Evolutionary conservation across 371 early-diverging fungal genomes (phyloP).

Genomic region (Smittium culicis): DNA sequence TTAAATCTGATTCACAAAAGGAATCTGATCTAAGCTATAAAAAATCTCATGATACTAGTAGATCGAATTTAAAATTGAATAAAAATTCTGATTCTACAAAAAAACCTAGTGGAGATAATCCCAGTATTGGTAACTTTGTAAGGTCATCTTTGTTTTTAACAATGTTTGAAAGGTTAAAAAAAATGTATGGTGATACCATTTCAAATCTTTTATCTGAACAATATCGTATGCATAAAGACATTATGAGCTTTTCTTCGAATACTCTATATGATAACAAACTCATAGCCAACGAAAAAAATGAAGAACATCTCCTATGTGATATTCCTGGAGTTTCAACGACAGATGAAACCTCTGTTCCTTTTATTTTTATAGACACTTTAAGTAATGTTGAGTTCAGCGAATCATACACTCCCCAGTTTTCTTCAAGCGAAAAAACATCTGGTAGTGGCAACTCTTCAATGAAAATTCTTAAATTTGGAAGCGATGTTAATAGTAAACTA

Average conservation of each 20-base stretch:
- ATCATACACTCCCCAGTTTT: too few species aligned
- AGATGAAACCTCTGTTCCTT: slow-evolving; percentile 9
- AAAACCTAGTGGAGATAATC: too few species aligned
- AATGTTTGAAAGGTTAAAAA: slow-evolving; percentile 58
- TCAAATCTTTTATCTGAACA: slow-evolving; percentile 62
- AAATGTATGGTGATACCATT: slow-evolving; percentile 39
- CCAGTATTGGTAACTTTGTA: too few species aligned
- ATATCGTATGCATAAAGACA: slow-evolving; percentile 76
- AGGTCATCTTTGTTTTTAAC: slow-evolving; percentile 33
- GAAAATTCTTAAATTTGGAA: slow-evolving; percentile 38
- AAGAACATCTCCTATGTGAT: slow-evolving; percentile 46
- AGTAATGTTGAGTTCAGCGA: background rate
- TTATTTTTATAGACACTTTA: slow-evolving; percentile 55
- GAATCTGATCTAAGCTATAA: background rate
- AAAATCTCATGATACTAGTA: too few species aligned
- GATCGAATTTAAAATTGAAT: too few species aligned
- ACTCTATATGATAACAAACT: slow-evolving; percentile 48
- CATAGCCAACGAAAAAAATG: slow-evolving; percentile 49
- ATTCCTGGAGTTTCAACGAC: slow-evolving; percentile 37
- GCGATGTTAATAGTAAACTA: slow-evolving; percentile 36
- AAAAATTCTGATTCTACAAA: too few species aligned
- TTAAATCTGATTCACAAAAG: slow-evolving; percentile 28
- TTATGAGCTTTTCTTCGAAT: slow-evolving; percentile 63
- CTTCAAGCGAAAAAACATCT: background rate
- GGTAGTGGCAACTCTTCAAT: slow-evolving; percentile 21